Conservation (phyloP, 306 rosid genomes). For the Ochetophila trinervis region DNA sequence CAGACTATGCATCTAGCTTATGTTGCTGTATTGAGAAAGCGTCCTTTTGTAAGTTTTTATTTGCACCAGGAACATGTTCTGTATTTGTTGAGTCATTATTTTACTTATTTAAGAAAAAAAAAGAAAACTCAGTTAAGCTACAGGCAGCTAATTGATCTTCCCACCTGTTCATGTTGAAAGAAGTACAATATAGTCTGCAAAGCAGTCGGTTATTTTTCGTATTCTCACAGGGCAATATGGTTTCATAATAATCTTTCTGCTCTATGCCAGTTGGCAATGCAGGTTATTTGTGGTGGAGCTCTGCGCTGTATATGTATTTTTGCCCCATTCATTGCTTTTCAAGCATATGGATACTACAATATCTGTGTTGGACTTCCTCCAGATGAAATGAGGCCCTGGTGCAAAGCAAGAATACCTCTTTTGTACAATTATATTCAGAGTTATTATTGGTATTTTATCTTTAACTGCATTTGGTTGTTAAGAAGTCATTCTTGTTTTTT, state of each 20-base stretch:
- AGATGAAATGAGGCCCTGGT: conserved; percentile 77
- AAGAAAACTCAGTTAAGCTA: background rate
- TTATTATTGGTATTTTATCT: conserved; percentile 73
- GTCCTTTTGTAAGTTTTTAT: conserved; percentile 40
- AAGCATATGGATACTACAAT: conserved; percentile 81
- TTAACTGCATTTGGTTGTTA: conserved; percentile 12
- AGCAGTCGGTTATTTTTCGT: conserved; percentile 2
- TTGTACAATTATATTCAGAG: conserved; percentile 83
- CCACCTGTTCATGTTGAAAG: no score
- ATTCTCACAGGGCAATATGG: conserved; percentile 7
- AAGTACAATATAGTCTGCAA: background rate
- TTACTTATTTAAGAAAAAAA: background rate
- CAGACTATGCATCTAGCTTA: conserved; percentile 69
- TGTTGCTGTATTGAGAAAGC: conserved; percentile 50
- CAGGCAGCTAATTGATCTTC: no score
- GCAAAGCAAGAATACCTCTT: conserved; percentile 80
- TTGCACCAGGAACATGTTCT: background rate
- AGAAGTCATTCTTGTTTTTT: background rate
- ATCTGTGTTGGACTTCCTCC: conserved; percentile 56
- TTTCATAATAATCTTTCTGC: conserved; percentile 13
- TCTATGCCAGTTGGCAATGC: conserved; percentile 54
- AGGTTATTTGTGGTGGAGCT: conserved; percentile 60
- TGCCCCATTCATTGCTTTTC: conserved; percentile 75
- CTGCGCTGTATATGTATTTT: conserved; percentile 56
- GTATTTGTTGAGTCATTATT: background rate